A percentile compares a stretch with the other conserved stretches of the same genome.
Conservation (phyloP, 2,329 filamentous ascomycete species). For the Alternaria postmessia region DNA sequence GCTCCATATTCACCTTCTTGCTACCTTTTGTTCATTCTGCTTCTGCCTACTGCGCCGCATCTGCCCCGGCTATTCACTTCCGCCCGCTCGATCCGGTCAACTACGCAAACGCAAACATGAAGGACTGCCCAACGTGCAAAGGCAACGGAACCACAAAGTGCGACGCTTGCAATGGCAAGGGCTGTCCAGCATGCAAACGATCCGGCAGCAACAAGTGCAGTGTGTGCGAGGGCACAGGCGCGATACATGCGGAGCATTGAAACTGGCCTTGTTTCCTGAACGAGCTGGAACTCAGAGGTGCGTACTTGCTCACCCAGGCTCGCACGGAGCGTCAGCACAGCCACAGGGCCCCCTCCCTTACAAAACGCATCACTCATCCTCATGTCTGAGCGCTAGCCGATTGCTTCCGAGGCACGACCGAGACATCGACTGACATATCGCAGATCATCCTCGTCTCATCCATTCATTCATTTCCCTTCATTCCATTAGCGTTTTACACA, state of each 20-base stretch:
- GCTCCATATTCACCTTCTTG: background rate
- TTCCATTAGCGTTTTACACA: conserved; percentile 7
- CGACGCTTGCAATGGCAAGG: conserved; percentile 43
- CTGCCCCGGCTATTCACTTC: conserved; percentile 16
- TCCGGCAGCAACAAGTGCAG: conserved; percentile 39
- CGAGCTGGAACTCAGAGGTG: conserved; percentile 5
- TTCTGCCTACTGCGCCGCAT: background rate
- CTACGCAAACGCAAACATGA: conserved; percentile 25
- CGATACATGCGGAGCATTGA: conserved; percentile 43
- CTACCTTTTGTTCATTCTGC: background rate
- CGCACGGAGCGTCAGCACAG: background rate
- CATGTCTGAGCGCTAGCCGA: conserved; percentile 11
- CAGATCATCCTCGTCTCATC: conserved; percentile 18
- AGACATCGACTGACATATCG: conserved; percentile 15
- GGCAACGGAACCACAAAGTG: conserved; percentile 46
- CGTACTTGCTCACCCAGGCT: background rate
- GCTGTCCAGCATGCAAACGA: conserved; percentile 41
- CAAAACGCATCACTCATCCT: conserved; percentile 1
- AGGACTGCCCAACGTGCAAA: conserved; percentile 46
- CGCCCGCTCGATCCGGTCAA: conserved; percentile 15
- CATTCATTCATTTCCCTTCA: conserved; percentile 16
- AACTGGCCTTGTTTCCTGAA: conserved; percentile 5
- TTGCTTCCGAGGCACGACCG: conserved; percentile 6
- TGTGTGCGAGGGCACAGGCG: conserved; percentile 46
- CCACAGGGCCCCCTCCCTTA: conserved; percentile 8